A percentile compares a stretch with the other conserved stretches of the same genome.
These are phyloP conservation scores for Dunaliella primolecta DNA, from an alignment of 139 green algal genomes.

Conservation along the genomic window DNA sequence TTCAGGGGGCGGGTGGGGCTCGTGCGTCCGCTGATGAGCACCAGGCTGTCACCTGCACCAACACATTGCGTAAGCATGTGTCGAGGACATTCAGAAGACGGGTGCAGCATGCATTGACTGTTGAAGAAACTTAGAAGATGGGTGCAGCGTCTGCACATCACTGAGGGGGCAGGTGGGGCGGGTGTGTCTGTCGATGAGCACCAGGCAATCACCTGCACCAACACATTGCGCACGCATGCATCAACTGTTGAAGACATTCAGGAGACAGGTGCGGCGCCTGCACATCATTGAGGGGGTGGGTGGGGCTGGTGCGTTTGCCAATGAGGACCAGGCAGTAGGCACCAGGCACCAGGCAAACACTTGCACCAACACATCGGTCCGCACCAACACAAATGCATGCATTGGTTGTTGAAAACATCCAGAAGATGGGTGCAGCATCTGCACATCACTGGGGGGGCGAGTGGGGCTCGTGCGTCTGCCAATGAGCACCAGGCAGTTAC, in stretches of 20 bases:
- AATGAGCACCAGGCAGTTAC: slow-evolving; percentile 33
- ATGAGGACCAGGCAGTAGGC: slow-evolving; percentile 32
- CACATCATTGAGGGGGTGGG: slow-evolving; percentile 1
- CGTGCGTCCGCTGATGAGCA: slow-evolving; percentile 42
- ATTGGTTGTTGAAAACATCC: too few relatives aligned
- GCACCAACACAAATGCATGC: slow-evolving; percentile 9
- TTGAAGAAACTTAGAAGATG: too few relatives aligned
- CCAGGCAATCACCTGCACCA: slow-evolving; percentile 19
- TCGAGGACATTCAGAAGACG: too few relatives aligned
- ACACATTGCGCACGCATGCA: too few relatives aligned
- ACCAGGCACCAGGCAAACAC: slow-evolving; percentile 22
- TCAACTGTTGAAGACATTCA: too few relatives aligned
- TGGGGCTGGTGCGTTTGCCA: slow-evolving; percentile 41
- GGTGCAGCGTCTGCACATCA: slow-evolving; percentile 43
- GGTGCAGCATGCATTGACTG: too few relatives aligned
- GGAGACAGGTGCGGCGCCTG: too few relatives aligned
- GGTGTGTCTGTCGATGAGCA: slow-evolving; percentile 37
- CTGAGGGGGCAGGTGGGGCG: slow-evolving; percentile 32
- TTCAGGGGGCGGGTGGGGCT: slow-evolving; percentile 37
- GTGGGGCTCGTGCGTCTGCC: slow-evolving; percentile 43
- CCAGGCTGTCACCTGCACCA: slow-evolving; percentile 25
- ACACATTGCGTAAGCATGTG: too few relatives aligned
- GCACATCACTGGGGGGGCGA: slow-evolving; percentile 35
- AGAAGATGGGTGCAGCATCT: slow-evolving; percentile 38
- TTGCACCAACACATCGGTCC: too few relatives aligned